A percentile compares a stretch with the other conserved stretches of the same genome.
These are phyloP conservation scores for Ceriops tagal DNA, from an alignment of 345 rosid species.

Conservation along the genomic window DNA sequence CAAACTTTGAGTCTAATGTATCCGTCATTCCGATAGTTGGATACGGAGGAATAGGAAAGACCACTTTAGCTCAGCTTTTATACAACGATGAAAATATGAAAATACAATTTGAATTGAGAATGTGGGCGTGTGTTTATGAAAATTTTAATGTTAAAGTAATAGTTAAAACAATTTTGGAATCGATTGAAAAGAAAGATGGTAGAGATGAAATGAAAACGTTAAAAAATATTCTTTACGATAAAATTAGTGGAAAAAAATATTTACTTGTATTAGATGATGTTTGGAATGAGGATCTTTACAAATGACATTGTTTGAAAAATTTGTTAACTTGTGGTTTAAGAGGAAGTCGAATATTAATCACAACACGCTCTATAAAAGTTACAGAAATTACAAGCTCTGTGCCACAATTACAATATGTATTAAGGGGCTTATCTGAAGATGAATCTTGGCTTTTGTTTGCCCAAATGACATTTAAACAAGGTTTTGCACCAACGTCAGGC, in stretches of 20 bases:
- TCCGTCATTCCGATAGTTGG: too few relatives aligned
- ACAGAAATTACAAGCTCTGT: slow-evolving; percentile 8
- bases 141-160: too few relatives aligned
- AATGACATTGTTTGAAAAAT: slow-evolving; percentile 6
- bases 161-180: too few relatives aligned
- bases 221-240: too few relatives aligned
- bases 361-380: slow-evolving; percentile 18
- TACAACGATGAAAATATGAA: neutral
- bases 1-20: too few relatives aligned
- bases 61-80: neutral
- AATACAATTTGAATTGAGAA: neutral
- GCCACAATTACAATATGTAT: neutral
- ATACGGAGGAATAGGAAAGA: too few relatives aligned
- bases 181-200: rapidly evolving
- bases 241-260: too few relatives aligned
- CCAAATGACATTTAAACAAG: slow-evolving; percentile 2
- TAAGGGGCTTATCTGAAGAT: neutral
- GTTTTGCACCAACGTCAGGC: neutral
- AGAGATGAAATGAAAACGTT: rapidly evolving
- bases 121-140: neutral
- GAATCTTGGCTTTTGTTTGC: slow-evolving; percentile 25
- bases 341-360: slow-evolving; percentile 26
- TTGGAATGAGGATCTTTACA: neutral
- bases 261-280: too few relatives aligned
- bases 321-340: slow-evolving; percentile 1